Conservation (phyloP, 345 rosid species). For the Dipteronia dyeriana region DNA sequence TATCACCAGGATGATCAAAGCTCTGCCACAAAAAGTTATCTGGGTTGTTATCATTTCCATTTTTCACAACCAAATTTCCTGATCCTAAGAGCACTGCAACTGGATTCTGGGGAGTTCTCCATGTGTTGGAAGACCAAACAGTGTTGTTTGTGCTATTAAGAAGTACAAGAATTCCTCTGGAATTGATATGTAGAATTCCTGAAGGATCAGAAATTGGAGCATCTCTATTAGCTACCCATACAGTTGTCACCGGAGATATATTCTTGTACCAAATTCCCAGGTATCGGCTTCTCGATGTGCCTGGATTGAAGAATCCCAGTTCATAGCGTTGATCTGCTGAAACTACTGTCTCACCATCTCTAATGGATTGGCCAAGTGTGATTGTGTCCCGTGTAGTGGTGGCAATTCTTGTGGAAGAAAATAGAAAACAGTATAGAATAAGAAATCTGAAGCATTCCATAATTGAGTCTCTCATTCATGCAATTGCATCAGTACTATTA, state of each 20-base stretch:
- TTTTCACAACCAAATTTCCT: background rate
- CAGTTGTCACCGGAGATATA: background rate
- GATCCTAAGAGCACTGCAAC: background rate
- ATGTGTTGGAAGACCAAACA: background rate
- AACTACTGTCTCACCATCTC: slow-evolving; percentile 9
- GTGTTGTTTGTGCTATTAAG: background rate
- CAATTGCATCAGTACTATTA: background rate
- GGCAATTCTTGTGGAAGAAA: background rate
- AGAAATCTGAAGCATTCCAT: background rate
- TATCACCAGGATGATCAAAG: slow-evolving; percentile 26
- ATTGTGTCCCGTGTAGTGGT: background rate
- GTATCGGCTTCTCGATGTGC: slow-evolving; percentile 12
- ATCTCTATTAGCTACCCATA: background rate
- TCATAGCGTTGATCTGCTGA: slow-evolving; percentile 1
- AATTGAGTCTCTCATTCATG: background rate
- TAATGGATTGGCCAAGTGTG: background rate
- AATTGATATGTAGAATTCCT: background rate
- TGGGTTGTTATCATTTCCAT: background rate
- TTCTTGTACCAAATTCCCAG: slow-evolving; percentile 21
- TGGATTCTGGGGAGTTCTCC: background rate
- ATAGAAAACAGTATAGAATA: background rate
- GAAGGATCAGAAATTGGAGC: background rate
- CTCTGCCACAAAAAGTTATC: slow-evolving; percentile 20
- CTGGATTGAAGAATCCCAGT: background rate
- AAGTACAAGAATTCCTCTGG: background rate